Evolutionary conservation across 2,329 filamentous ascomycete genomes (phyloP), one percentile per base, ranked within the genome.

Genomic region (Cytospora schulzeri): DNA sequence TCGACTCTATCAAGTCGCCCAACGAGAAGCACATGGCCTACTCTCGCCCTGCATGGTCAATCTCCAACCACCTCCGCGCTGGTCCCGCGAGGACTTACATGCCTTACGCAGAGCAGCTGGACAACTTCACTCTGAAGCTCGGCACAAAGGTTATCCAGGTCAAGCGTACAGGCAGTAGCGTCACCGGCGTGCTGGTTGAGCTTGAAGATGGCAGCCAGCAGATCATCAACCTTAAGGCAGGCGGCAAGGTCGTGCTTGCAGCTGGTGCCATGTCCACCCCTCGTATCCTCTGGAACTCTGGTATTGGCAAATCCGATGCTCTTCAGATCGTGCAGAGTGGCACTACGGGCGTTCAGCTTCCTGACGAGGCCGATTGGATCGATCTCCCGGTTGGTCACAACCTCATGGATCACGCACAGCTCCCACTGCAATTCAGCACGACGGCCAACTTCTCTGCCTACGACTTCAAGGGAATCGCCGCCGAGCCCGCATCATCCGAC

Each of bases 91-190:
- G 65, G 50, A 69, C 66, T 26, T 71, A 71, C 68, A 66, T 71
- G 54, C 67, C 69, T 35, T 65, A 66, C 15, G 69, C 69, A 4
- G 48, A 70, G 59, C 60, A 54, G 28, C 64, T 71, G 8, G 64
- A 66, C 60, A 71, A 71, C 64, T 71, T 71, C 65, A 69, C 68
- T 48, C 68, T 71, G 26, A 64, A 69, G 60, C 63, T 70, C 17
- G 68, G 68, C 60, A 67, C 65, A 52, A 69, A 70, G 63, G 70
- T 71, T 12, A 59, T 69, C 17, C 69, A 68, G 48, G 69, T 68
- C 14, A 63, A 68, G 45, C 69, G 70, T 1, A 62, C 61, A 26
- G 68, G 66, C 52, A 69, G 69, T 64, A 65, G 61, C 45, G 50
- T 69, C 41, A 71, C 70, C 17, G 69, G 70, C 8, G 70, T 71